Evolutionary conservation across 345 rosid species (phyloP), one percentile per base, ranked within the genome.

Genomic region (Atalantia buxifolia): DNA sequence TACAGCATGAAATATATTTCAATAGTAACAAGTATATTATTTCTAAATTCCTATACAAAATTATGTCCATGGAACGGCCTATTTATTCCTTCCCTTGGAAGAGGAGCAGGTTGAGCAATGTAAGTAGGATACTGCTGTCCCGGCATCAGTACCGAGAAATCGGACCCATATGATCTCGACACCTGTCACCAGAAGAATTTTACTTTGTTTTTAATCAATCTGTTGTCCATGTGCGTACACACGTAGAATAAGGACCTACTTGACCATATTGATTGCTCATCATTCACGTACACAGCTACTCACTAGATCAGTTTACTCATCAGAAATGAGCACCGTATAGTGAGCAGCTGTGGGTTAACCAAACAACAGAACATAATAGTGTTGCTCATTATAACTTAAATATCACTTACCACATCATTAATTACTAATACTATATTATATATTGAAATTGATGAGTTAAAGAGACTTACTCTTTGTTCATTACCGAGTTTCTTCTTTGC

Each of bases 41-140:
- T 72, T 71, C 50, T 75, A 85, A 75, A 88, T 53, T 53, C 76
- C 38, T 66, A 50, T 74, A 76, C 83, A 83, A 85, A 78, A 64
- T 79, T 79, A 72, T 68, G 90, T 69, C 87, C 80, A 71, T 89
- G 94, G 62, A 86, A 74, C 72, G 97, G 95, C 92, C 93, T 90
- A 67, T 59, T 73, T 42, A 87, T 81, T 78, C 88, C 86, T 86
- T 94, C 98, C 83, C 98, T 90, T 18, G 79, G 93, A n/a, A 93
- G 85, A n/a, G 98, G 97, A 62, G 97, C 90, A n/a, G 92, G 94
- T 75, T 88, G 92, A 16, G 98, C 98, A 69, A 94, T 89, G 84
- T 79, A 89, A 71, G 96, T 92, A 18, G 99, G 97, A 48, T 84
- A 53, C 24, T 85, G 83, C 77, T 91, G 90, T 66, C 97, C 98